Evolutionary conservation across 2,329 filamentous ascomycete genomes (phyloP), one percentile per base, ranked within the genome.

Genomic region (Samsoniella hepiali): DNA sequence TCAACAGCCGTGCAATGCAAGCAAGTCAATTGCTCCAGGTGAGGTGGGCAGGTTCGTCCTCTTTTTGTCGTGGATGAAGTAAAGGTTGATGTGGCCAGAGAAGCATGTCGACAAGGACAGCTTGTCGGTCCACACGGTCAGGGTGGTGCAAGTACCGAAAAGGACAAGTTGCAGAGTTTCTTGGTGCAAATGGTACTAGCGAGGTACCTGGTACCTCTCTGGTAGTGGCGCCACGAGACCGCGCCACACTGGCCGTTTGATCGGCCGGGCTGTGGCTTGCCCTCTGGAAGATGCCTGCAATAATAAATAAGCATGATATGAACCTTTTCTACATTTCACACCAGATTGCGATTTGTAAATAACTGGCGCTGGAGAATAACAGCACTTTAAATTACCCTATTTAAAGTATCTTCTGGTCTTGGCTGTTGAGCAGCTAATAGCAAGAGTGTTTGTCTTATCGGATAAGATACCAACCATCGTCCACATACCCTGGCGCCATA

Each of bases 131-230:
- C 58, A 47, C 58, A 32, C 11, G 17, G 36, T 44, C 58, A 45
- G 34, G 36, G 36, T 40, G 8, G 42, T n/a, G 31, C 15, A 58
- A 31, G 56, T 64, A 60, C 63, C 62, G 67, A 74, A 76, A 69
- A 76, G 74, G 74, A 76, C 74, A 76, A 74, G 66, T 76, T 74
- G 69, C 69, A 71, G 47, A 49, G 55, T 58, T 55, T 61, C 45
- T 38, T 59, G 36, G 57, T 38, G 57, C 32, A 50, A 40, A 32
- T 5, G 44, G 44, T 59, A 59, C 57, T 59, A 40, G 57, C 5
- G 34, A 40, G 57, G 45, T 59, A 59, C 57, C 36, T 59, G 22
- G 57, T 59, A 59, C 44, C 44, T 50, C 22, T 22, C 22, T 22
- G 22, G 22, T 22, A 22, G 17, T 11, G 32, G 34, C 32, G 50